phyloP scores from a whole-genome alignment of 2,329 filamentous ascomycete genomes.

The Aspergillus persii region DNA sequence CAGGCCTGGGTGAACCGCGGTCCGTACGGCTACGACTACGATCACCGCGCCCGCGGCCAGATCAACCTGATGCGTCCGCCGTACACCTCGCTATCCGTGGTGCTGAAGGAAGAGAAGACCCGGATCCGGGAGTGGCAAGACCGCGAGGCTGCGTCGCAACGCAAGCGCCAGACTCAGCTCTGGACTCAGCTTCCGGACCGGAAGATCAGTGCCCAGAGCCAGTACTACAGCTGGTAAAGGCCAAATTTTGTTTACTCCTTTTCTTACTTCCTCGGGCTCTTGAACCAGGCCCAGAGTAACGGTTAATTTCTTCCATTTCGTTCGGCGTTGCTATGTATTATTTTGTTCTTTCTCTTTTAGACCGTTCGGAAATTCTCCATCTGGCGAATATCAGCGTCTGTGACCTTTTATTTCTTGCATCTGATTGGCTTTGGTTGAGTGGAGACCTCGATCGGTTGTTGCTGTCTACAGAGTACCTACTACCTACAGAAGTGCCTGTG shows the following conservation, averaged over 20 bases:
- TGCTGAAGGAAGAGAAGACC: constrained; percentile 93
- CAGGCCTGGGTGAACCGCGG: constrained; percentile 91
- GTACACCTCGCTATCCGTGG: constrained; percentile 70
- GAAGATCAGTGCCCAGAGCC: constrained; percentile 77
- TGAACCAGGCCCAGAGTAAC: background rate
- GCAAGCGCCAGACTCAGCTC: constrained; percentile 70
- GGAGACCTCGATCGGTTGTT: background rate
- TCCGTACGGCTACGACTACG: constrained; percentile 57
- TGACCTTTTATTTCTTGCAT: background rate
- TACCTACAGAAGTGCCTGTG: no score
- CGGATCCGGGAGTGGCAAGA: constrained; percentile 78
- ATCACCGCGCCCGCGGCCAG: constrained; percentile 74
- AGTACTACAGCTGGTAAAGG: constrained; percentile 84
- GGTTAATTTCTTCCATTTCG: constrained; percentile 6
- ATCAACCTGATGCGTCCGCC: constrained; percentile 68
- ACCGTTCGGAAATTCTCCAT: constrained; percentile 19
- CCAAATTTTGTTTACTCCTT: background rate
- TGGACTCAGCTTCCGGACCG: constrained; percentile 89
- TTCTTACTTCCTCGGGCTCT: background rate
- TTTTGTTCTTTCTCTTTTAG: constrained; percentile 18
- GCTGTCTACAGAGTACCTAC: background rate
- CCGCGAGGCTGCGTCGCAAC: constrained; percentile 71
- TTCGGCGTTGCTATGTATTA: constrained; percentile 32
- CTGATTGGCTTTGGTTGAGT: background rate
- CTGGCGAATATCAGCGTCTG: constrained; percentile 17